These are phyloP conservation scores for Colletotrichum paranaense DNA, from an alignment of 2,329 filamentous ascomycete species.

Conservation along the genomic window DNA sequence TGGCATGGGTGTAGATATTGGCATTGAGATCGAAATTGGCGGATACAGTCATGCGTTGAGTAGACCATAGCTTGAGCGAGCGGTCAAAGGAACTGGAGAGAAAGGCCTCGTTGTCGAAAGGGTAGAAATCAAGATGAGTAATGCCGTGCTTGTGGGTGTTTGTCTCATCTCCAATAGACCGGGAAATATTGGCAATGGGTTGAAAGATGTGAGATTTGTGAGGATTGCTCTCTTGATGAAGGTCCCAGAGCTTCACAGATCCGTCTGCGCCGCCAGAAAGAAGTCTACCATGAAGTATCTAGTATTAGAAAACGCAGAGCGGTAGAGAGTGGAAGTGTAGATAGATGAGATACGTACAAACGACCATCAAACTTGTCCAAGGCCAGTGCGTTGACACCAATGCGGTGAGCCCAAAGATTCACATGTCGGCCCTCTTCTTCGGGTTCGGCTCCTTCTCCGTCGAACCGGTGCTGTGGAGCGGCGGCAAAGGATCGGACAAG, in stretches of 20 bases:
- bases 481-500: slow-evolving; percentile 78
- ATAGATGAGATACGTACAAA: slow-evolving; percentile 60
- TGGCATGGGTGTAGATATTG: slow-evolving; percentile 80
- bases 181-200: slow-evolving; percentile 63
- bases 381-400: slow-evolving; percentile 82
- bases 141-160: slow-evolving; percentile 75
- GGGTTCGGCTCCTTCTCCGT: slow-evolving; percentile 57
- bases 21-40: slow-evolving; percentile 76
- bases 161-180: slow-evolving; percentile 47
- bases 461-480: slow-evolving; percentile 75
- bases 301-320: background rate
- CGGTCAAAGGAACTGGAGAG: slow-evolving; percentile 83
- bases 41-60: slow-evolving; percentile 68
- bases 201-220: slow-evolving; percentile 61
- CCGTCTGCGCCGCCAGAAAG: slow-evolving; percentile 89
- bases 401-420: slow-evolving; percentile 73
- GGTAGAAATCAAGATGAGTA: slow-evolving; percentile 81
- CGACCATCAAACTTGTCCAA: slow-evolving; percentile 86
- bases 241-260: slow-evolving; percentile 87
- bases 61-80: slow-evolving; percentile 80
- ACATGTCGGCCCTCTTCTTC: slow-evolving; percentile 27
- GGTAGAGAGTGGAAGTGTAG: background rate
- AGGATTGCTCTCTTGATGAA: slow-evolving; percentile 69
- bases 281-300: slow-evolving; percentile 63
- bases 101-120: slow-evolving; percentile 81